Evolutionary conservation across 306 rosid genomes (phyloP).

Genomic region (Ammopiptanthus mongolicus): DNA sequence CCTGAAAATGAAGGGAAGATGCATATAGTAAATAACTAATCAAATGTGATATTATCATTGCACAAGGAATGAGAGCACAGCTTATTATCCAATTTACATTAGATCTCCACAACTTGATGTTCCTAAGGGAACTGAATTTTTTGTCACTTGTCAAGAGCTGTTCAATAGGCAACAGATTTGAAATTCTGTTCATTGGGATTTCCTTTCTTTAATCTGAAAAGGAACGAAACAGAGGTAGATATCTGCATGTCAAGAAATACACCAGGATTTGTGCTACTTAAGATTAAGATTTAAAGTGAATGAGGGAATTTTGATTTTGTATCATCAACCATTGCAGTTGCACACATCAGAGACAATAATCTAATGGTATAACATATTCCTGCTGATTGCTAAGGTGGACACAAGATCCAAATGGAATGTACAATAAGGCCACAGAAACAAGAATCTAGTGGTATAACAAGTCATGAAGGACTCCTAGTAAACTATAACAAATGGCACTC

Average conservation of each 20-base stretch:
- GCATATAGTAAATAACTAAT: not conserved
- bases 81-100: conserved; percentile 3
- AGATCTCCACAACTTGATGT: not conserved
- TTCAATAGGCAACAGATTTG: not conserved
- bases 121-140: not conserved
- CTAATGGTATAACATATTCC: not conserved
- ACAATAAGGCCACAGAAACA: not conserved
- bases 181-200: conserved; percentile 4
- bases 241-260: conserved; percentile 3
- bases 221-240: not conserved
- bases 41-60: not conserved
- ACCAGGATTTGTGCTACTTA: not conserved
- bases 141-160: not conserved
- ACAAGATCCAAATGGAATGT: conserved; percentile 4
- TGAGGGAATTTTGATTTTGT: not conserved
- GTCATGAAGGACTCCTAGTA: not conserved
- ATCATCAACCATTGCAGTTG: not conserved
- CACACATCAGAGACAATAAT: not conserved
- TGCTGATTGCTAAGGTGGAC: not conserved
- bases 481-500: not conserved
- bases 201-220: not conserved
- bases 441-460: not conserved
- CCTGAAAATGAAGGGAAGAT: not conserved
- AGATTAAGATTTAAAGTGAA: not conserved
- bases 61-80: not conserved